These are phyloP conservation scores for Misopates orontium DNA, from an alignment of 257 asterid genomes.

Conservation along the genomic window DNA sequence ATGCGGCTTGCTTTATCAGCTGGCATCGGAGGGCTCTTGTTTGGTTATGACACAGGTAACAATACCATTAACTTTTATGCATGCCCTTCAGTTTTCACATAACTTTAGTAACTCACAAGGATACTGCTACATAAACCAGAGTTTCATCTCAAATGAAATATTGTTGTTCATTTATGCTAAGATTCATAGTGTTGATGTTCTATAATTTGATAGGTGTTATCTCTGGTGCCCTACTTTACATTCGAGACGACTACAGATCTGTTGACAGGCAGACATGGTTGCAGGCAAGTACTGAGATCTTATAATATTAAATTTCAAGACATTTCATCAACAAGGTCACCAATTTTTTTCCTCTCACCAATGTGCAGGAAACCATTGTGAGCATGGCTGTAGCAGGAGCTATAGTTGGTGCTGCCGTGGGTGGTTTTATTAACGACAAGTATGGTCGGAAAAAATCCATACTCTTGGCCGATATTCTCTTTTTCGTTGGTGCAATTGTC, in stretches of 20 bases:
- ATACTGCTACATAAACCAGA: background rate
- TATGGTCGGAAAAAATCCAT: conserved; percentile 66
- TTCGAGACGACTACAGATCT: conserved; percentile 52
- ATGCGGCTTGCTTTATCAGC: conserved; percentile 82
- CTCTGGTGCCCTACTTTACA: conserved; percentile 84
- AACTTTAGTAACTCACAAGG: background rate
- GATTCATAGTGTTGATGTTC: background rate
- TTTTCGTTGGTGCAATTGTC: conserved; percentile 57
- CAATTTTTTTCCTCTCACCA: background rate
- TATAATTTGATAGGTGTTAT: conserved; percentile 59
- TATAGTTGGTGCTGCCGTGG: conserved; percentile 72
- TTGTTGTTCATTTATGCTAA: no score
- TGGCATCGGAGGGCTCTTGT: conserved; percentile 79
- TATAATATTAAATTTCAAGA: background rate
- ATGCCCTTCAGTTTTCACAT: background rate
- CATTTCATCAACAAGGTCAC: background rate
- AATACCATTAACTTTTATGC: background rate
- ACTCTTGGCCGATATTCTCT: conserved; percentile 64
- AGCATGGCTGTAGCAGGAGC: conserved; percentile 90
- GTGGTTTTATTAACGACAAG: conserved; percentile 66
- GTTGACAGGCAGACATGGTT: conserved; percentile 61
- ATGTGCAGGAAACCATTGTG: conserved; percentile 69
- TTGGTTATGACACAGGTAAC: conserved; percentile 78
- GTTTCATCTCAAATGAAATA: background rate
- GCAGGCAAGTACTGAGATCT: conserved; percentile 41